Base-by-base conservation (phyloP, 2,329 filamentous ascomycete species). In the Periconia digitata region DNA sequence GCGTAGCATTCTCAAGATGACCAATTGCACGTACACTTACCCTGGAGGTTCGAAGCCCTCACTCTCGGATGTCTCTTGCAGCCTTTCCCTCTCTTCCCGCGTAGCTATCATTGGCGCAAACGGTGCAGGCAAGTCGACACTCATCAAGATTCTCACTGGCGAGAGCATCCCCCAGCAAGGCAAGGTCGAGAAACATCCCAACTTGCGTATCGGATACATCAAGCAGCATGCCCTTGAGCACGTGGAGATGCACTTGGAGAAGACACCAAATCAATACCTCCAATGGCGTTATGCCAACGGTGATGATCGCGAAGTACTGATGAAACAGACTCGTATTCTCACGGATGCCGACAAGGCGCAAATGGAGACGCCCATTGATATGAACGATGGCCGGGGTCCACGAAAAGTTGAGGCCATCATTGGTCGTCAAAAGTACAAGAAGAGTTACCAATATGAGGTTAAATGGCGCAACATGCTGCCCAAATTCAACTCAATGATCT, bases 141-240 rank as follows among this genome's bases (percentile, higher is more conserved):
- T 99, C 54, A 96, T 99, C 78, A 99, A 99, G 79, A 81, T 99
- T 51, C 81, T 99, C 49, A 99, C 94, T 10, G 94, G 92, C 60
- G 94, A 97, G 73, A 84, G 86, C 17, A 86, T 96, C 58, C 94
- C 90, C 15, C 87, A 87, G 54, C 74, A 75, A 17, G 94, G 94
- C 55, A 90, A 85, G 70, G 94, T 99, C 20, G 92, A 97, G 80
- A 97, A 97, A 80, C 94, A 99, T 72, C 94, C 94, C 59, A 99
- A 99, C 73, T 77, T 99, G 67, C 92, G 94, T 80, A 96, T 99
- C 64, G 94, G 94, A 46, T 99, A 99, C 79, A 97, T 99, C 79
- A 97, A 97, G 79, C 94, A 99, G 78, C 94, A 99, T 74, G 94
- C 94, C 38, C 82, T 99, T 12, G 94, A 99, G 79, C 94, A 99